Evolutionary conservation across 176 grass and related monocot species (phyloP).

Genomic region (Lolium multiflorum): DNA sequence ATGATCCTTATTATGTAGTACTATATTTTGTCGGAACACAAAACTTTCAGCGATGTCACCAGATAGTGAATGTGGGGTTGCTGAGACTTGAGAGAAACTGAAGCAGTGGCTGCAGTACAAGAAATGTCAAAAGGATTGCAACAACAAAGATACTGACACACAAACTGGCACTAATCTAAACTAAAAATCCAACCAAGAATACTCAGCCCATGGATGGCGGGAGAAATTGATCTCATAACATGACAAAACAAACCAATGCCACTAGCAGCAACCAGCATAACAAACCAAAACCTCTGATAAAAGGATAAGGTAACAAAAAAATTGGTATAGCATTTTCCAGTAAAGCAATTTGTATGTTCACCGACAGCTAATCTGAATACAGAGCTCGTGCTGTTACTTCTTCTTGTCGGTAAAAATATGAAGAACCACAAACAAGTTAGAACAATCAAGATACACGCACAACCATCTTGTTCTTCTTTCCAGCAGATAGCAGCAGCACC

Average conservation of each 20-base stretch:
- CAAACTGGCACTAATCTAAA: background rate
- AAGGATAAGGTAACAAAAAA: background rate
- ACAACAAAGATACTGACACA: background rate
- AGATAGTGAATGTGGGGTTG: background rate
- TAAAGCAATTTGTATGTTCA: constrained; percentile 1
- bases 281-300: background rate
- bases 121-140: background rate
- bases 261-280: background rate
- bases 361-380: constrained; percentile 12
- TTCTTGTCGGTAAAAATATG: constrained; percentile 24
- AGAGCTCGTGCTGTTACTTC: background rate
- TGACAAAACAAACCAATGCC: background rate
- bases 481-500: constrained; percentile 82
- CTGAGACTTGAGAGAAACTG: background rate
- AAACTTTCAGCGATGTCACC: background rate
- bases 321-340: background rate
- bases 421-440: constrained; percentile 38
- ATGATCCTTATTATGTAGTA: background rate
- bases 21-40: background rate
- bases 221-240: background rate
- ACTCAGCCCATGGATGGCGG: background rate
- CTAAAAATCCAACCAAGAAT: background rate
- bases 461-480: constrained; percentile 99
- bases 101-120: background rate
- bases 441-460: constrained; percentile 79